Evolutionary conservation across 2,329 filamentous ascomycete species (phyloP).

Genomic region (Pestalotiopsis sp.): DNA sequence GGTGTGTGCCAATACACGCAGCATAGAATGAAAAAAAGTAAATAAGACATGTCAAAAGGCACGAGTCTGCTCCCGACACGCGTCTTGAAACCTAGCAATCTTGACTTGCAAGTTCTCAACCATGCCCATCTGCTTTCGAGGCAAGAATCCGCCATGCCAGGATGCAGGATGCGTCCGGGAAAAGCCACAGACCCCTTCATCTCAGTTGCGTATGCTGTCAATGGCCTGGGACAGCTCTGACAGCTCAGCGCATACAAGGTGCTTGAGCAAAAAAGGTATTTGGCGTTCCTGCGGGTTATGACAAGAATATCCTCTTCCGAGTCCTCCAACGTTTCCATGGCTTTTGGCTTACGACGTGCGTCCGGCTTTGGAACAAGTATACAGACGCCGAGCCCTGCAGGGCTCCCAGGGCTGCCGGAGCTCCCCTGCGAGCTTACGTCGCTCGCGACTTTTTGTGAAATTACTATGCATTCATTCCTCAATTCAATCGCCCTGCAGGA

Average conservation of each 20-base stretch:
- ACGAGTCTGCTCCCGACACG: neutral
- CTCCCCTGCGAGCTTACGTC: slow-evolving; percentile 6
- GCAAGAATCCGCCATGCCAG: too few species aligned
- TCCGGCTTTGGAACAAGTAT: neutral
- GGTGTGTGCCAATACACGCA: neutral
- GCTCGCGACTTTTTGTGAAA: neutral
- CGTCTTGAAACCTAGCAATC: neutral
- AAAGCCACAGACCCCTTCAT: neutral
- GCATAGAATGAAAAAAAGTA: neutral
- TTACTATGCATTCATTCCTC: neutral
- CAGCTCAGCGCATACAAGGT: neutral
- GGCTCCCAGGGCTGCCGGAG: neutral
- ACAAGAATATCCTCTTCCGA: neutral
- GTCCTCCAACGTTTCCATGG: too few species aligned
- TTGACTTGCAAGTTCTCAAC: neutral
- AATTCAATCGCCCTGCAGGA: neutral
- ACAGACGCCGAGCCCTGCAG: slow-evolving; percentile 2
- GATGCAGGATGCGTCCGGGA: too few species aligned
- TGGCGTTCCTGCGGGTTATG: neutral
- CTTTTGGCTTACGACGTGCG: neutral
- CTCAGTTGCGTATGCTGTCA: neutral
- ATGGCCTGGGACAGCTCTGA: neutral
- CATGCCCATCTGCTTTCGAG: neutral
- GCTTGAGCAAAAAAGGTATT: neutral
- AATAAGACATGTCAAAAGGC: neutral